Percentiles rank a stretch among this genome's conserved stretches.
phyloP scores from a whole-genome alignment of 2,329 filamentous ascomycete genomes.

The Penicillium sp. region DNA sequence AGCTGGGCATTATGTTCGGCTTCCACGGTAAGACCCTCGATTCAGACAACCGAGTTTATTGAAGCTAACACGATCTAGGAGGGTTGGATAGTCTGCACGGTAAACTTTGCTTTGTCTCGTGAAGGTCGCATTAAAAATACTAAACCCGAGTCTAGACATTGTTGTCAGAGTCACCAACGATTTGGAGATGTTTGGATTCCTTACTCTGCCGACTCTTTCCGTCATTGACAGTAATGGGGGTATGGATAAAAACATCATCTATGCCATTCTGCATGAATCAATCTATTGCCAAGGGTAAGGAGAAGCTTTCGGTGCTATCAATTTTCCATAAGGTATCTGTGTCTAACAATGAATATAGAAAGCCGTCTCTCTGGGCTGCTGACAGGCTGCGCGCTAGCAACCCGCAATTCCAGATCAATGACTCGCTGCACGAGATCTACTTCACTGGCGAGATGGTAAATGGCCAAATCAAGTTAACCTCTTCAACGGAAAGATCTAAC shows the following conservation, averaged over 20 bases:
- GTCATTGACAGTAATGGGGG: slow-evolving; percentile 58
- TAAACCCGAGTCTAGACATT: slow-evolving; percentile 40
- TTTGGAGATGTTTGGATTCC: slow-evolving; percentile 63
- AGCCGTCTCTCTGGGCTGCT: slow-evolving; percentile 66
- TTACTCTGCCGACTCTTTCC: slow-evolving; percentile 63
- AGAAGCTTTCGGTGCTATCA: neutral
- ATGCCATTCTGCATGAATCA: slow-evolving; percentile 77
- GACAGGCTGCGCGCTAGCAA: slow-evolving; percentile 36
- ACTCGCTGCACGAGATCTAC: slow-evolving; percentile 50
- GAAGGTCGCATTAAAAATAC: neutral
- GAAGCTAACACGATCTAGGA: slow-evolving; percentile 33
- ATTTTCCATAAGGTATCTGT: neutral
- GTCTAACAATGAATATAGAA: slow-evolving; percentile 29
- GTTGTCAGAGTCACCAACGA: slow-evolving; percentile 64
- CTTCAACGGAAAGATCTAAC: neutral
- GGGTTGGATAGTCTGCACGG: slow-evolving; percentile 66
- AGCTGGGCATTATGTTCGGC: slow-evolving; percentile 69
- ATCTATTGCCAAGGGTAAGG: slow-evolving; percentile 66
- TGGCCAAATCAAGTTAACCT: neutral
- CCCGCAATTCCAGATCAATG: slow-evolving; percentile 42
- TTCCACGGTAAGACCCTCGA: slow-evolving; percentile 50
- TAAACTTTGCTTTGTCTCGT: slow-evolving; percentile 21
- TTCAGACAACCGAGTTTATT: neutral
- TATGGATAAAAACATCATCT: slow-evolving; percentile 72
- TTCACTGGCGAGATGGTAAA: slow-evolving; percentile 81